These are phyloP conservation scores for Phytophthora pisi DNA, from an alignment of 352 stramenopile genomes.

Conservation along the genomic window DNA sequence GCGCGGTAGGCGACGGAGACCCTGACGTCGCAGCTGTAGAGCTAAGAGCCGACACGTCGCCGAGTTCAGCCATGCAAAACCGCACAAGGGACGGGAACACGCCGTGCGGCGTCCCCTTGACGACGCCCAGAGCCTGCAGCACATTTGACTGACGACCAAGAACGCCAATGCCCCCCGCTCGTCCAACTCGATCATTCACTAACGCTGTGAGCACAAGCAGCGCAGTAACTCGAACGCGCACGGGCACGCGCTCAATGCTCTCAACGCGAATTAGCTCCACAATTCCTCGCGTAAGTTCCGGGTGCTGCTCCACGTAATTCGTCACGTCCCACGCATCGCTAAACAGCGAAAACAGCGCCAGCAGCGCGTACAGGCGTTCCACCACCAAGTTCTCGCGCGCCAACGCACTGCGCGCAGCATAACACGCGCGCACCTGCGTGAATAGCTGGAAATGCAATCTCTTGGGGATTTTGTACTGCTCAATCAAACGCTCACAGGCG, in stretches of 20 bases:
- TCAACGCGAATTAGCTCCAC: slow-evolving; percentile 83
- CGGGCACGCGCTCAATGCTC: slow-evolving; percentile 57
- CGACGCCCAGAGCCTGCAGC: slow-evolving; percentile 74
- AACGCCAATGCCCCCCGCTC: slow-evolving; percentile 66
- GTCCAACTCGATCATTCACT: slow-evolving; percentile 76
- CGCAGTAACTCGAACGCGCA: slow-evolving; percentile 62
- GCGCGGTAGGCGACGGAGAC: slow-evolving; percentile 13
- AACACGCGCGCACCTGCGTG: slow-evolving; percentile 62
- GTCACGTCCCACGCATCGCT: slow-evolving; percentile 78
- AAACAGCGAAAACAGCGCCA: slow-evolving; percentile 81
- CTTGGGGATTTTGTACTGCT: slow-evolving; percentile 52
- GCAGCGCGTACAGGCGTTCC: slow-evolving; percentile 69
- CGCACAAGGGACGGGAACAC: slow-evolving; percentile 85
- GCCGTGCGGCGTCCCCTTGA: slow-evolving; percentile 78
- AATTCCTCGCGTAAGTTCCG: slow-evolving; percentile 71
- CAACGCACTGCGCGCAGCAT: slow-evolving; percentile 36
- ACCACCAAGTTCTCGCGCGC: slow-evolving; percentile 61
- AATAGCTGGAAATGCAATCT: slow-evolving; percentile 80
- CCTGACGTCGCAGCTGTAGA: slow-evolving; percentile 9
- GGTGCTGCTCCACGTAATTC: slow-evolving; percentile 80
- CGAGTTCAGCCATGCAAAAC: slow-evolving; percentile 77
- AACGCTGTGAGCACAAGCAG: slow-evolving; percentile 80
- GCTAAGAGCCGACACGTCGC: slow-evolving; percentile 33
- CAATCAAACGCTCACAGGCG: slow-evolving; percentile 63
- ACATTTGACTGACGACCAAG: slow-evolving; percentile 84